Base-by-base conservation (phyloP, 2,329 filamentous ascomycete species). In the Fusarium euwallaceae region DNA sequence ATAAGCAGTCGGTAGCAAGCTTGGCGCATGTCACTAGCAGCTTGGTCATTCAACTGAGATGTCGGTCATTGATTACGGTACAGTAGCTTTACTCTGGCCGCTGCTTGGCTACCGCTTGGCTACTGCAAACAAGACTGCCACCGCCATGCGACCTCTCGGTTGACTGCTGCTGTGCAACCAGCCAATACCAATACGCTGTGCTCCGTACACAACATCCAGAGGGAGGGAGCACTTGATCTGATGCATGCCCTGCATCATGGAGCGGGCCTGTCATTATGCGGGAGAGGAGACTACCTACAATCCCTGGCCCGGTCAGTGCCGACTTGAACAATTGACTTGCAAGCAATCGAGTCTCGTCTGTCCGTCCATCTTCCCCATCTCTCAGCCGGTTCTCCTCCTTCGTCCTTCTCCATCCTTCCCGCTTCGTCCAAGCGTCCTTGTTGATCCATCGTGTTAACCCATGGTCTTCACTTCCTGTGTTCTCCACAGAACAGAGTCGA, bases 1-100 rank as follows among this genome's bases (percentile, higher is more conserved):
- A 75, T 75, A 64, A 39, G 43, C 45, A 45, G 24, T 45, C 48
- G 51, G 64, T 63, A 53, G 32, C 61, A 43, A 48, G 45, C 72
- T 75, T 75, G 72, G 72, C 72, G 20, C 37, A 75, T 67, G 72
- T 75, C 66, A 72, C 71, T 69, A 69, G 39, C 41, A 37, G 60
- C 20, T 16, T 22, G 41, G 34, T 27, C 29, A 61, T 61, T 36
- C 29, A 58, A 60, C 55, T 12, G 55, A 37, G 34, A 20, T 58
- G 55, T 24, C 58, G 43, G 51, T 51, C 48, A 29, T 53, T 53
- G 48, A 53, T 53, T 53, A 53, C 45, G 56, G 22, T 53, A 53
- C 45, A 43, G 22, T 29, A 29, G 53, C 62, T 43, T 14, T 39
- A 67, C 71, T 43, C 63, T 72, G 71, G 67, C 60, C 39, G 20